Evolutionary conservation across 306 rosid genomes (phyloP), one percentile per base, ranked within the genome.

Genomic region (Psophocarpus tetragonolobus): DNA sequence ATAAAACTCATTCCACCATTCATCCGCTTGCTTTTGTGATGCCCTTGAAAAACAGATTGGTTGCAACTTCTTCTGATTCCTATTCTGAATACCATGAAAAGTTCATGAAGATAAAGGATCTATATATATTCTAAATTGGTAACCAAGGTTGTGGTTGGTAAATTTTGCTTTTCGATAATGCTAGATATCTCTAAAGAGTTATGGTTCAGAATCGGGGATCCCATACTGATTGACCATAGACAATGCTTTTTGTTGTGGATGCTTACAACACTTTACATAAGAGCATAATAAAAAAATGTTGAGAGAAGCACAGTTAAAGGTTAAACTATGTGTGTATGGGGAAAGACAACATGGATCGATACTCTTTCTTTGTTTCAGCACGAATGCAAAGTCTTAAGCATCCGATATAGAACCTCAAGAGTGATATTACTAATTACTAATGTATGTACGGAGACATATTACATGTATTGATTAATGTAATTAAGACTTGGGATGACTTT

Each of bases 1-100:
- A 36, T 26, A 39, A 14, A 42, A 73, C 68, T 57, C 11, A 17
- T 39, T 74, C 69, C 78, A 58, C 78, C 32, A 17, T 26, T 27
- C 14, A 38, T 20, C 8, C 21, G 60, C 57, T 41, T 74, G 68
- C 68, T 56, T 15, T 54, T 26, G 33, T 71, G 48, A 71, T 35
- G 50, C 50, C 51, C n/a, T 51, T 71, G 50, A 13, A 24, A 23
- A 71, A 17, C 35, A 71, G 54, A 71, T 71, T 13, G 64, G 2
- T 51, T 15, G 15, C 32, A 50, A 32, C 21, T n/a, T 35, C 27
- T 2, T 33, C 50, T 54, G 27, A 72, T 35, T 36, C 44, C 26
- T 38, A 54, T 54, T 54, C 15, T 5, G 33, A 72, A 72, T 29
- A 51, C 8, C 45, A 51, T 51, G 47, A 17, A 29, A 60, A 29